Conservation (phyloP, 2,329 filamentous ascomycete genomes). For the Setomelanomma holmii region DNA sequence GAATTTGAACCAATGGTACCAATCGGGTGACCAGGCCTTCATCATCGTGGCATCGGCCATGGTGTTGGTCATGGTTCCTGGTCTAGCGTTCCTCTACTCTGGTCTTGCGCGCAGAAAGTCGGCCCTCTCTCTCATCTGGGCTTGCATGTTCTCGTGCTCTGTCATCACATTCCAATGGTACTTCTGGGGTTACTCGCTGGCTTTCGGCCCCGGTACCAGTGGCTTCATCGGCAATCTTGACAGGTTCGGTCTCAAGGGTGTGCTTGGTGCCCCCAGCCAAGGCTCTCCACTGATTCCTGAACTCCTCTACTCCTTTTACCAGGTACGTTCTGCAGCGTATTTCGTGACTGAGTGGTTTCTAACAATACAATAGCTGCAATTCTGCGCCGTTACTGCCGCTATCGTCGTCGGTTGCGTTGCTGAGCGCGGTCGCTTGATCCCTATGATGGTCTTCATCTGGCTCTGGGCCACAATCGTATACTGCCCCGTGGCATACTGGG, state of each 20-base stretch:
- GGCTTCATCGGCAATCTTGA: constrained; percentile 90
- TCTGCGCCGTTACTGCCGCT: constrained; percentile 89
- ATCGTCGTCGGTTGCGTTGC: constrained; percentile 92
- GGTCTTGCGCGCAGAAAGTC: constrained; percentile 98
- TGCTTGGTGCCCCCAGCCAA: constrained; percentile 81
- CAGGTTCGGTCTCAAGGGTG: constrained; percentile 88
- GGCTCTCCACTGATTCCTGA: constrained; percentile 89
- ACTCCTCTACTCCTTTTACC: constrained; percentile 92
- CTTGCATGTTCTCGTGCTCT: constrained; percentile 90
- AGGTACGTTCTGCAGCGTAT: constrained; percentile 59
- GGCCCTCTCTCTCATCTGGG: constrained; percentile 95
- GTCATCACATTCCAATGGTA: constrained; percentile 99
- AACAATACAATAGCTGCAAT: constrained; percentile 77
- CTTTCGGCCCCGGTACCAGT: constrained; percentile 84
- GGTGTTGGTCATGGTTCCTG: constrained; percentile 95
- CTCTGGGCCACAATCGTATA: constrained; percentile 97
- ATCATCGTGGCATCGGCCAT: constrained; percentile 90
- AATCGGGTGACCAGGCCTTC: constrained; percentile 89
- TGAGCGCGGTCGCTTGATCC: constrained; percentile 90
- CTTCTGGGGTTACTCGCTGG: constrained; percentile 97
- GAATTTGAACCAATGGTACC: constrained; percentile 96
- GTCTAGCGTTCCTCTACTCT: constrained; percentile 96
- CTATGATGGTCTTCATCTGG: constrained; percentile 94
- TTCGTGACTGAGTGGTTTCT: constrained; percentile 6
- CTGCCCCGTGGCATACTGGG: constrained; percentile 96